phyloP scores from a whole-genome alignment of 345 rosid genomes.

The Arabis alpina region DNA sequence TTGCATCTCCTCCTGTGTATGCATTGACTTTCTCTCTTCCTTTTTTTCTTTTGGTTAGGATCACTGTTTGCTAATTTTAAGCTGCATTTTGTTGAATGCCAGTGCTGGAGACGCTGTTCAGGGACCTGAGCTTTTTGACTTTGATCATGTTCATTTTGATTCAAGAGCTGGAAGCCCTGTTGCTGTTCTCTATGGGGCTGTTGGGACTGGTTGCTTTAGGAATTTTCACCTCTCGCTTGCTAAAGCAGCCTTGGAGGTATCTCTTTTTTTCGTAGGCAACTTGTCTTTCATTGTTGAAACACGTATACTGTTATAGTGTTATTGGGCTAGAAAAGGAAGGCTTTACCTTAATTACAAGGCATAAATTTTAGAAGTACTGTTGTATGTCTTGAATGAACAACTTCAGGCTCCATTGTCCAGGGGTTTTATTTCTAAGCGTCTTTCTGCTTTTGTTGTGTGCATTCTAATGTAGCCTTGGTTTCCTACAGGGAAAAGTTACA shows the following conservation, averaged over 20 bases:
- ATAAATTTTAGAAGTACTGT: background rate
- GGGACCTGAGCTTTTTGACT: conserved; percentile 85
- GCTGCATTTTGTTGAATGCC: conserved; percentile 35
- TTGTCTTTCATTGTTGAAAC: background rate
- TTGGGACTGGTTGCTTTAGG: conserved; percentile 84
- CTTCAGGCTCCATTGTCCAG: conserved; percentile 10
- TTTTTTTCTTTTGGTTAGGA: conserved; percentile 21
- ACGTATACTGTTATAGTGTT: conserved; percentile 1
- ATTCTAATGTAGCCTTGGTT: conserved; percentile 31
- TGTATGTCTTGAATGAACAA: background rate
- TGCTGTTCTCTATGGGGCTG: conserved; percentile 88
- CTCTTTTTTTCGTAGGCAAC: background rate
- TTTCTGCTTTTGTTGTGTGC: conserved; percentile 24
- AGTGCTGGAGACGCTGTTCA: conserved; percentile 68
- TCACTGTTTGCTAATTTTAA: conserved; percentile 12
- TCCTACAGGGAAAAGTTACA: conserved; percentile 75
- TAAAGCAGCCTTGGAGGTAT: conserved; percentile 80
- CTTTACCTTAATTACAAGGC: background rate
- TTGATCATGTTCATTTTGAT: conserved; percentile 75
- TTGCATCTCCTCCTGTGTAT: conserved; percentile 57
- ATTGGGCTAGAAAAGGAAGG: background rate
- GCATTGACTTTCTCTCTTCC: conserved; percentile 30
- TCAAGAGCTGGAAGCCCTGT: conserved; percentile 65
- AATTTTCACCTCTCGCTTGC: conserved; percentile 68
- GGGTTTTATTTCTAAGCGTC: background rate